phyloP scores from a whole-genome alignment of 495 filamentous ascomycete species.

The Penicillium desertorum region DNA sequence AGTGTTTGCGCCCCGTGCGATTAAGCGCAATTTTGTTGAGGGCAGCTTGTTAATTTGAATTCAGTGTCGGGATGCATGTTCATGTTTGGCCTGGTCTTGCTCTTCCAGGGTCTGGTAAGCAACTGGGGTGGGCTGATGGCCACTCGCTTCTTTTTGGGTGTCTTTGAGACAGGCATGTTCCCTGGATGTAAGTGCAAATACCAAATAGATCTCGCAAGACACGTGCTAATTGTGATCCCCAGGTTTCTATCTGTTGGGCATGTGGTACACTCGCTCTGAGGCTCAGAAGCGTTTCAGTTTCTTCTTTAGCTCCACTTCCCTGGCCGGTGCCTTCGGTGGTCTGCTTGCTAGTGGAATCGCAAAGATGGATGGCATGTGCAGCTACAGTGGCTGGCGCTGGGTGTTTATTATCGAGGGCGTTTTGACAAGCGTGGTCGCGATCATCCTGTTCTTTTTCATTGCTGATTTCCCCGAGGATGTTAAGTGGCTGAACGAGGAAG shows the following conservation, averaged over 20 bases:
- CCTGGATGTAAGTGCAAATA: slow-evolving; percentile 53
- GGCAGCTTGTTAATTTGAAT: slow-evolving; percentile 1
- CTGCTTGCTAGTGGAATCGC: slow-evolving; percentile 80
- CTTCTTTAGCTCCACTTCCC: slow-evolving; percentile 81
- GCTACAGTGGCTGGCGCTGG: slow-evolving; percentile 87
- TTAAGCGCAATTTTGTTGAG: neutral
- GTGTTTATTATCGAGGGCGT: slow-evolving; percentile 69
- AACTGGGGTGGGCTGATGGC: slow-evolving; percentile 78
- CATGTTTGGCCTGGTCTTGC: slow-evolving; percentile 72
- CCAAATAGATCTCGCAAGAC: neutral
- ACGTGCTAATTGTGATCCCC: neutral
- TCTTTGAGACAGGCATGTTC: slow-evolving; percentile 91
- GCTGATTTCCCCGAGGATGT: slow-evolving; percentile 69
- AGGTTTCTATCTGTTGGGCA: slow-evolving; percentile 78
- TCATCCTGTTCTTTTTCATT: slow-evolving; percentile 76
- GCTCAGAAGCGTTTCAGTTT: slow-evolving; percentile 86
- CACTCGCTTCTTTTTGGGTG: slow-evolving; percentile 82
- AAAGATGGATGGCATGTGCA: slow-evolving; percentile 63
- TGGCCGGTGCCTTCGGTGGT: slow-evolving; percentile 87
- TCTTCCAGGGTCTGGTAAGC: slow-evolving; percentile 75
- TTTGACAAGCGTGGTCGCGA: slow-evolving; percentile 68
- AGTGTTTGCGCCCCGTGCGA: slow-evolving; percentile 11
- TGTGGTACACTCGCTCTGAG: slow-evolving; percentile 88
- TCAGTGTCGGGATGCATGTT: slow-evolving; percentile 74
- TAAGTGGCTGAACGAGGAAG: slow-evolving; percentile 67